phyloP scores from a whole-genome alignment of 108 stramenopile species.

The Pinguiococcus pyrenoidosus region DNA sequence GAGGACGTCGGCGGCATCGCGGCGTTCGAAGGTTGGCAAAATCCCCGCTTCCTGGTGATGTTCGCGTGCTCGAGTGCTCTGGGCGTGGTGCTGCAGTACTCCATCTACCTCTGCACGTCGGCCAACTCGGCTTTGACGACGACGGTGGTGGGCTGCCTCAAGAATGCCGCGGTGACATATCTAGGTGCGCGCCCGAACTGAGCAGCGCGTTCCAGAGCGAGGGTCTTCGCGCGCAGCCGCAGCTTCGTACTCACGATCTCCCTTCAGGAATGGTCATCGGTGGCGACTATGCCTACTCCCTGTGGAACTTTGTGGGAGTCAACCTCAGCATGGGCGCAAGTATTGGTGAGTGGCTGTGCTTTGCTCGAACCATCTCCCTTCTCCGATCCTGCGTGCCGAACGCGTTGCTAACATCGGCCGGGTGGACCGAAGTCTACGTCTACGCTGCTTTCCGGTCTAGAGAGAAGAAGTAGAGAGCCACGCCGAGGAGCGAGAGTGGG shows the following conservation, averaged over 20 bases:
- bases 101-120: conserved; percentile 52
- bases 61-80: conserved; percentile 5
- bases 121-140: conserved; percentile 54
- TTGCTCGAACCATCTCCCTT: too few species aligned
- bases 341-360: too few species aligned
- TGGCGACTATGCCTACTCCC: conserved; percentile 18
- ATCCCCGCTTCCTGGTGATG: conserved; percentile 8
- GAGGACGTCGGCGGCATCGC: conserved; percentile 7
- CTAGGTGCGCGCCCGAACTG: not conserved
- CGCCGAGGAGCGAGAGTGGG: too few species aligned
- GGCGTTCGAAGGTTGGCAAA: conserved; percentile 5
- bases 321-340: conserved; percentile 28
- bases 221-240: not conserved
- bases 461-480: too few species aligned
- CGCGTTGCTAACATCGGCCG: too few species aligned
- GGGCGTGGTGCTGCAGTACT: conserved; percentile 49
- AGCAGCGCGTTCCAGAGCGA: not conserved
- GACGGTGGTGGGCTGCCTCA: conserved; percentile 39
- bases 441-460: too few species aligned
- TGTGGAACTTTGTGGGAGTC: conserved; percentile 23
- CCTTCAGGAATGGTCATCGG: conserved; percentile 20
- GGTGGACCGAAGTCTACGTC: too few species aligned
- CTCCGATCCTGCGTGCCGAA: too few species aligned
- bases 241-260: too few species aligned
- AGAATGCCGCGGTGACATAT: not conserved